Conservation (phyloP, 2,329 filamentous ascomycete species). For the Microdochium nivale region DNA sequence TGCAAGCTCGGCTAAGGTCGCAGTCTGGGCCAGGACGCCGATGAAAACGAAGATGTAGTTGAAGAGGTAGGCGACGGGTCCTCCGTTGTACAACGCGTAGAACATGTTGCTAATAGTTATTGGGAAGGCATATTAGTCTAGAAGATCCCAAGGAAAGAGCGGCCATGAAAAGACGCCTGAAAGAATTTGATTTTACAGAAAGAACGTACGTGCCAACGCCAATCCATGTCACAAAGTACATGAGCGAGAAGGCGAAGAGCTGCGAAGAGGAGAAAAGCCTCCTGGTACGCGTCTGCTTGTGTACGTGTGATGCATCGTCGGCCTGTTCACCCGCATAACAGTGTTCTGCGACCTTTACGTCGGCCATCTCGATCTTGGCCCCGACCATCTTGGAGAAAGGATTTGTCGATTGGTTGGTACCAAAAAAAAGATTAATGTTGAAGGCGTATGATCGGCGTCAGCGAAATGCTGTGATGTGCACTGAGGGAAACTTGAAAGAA, state of each 20-base stretch:
- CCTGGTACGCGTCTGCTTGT: conserved; percentile 3
- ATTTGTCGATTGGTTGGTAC: no score
- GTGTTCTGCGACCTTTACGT: neutral
- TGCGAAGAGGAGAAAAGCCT: conserved; percentile 4
- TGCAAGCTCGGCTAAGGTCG: conserved; percentile 3
- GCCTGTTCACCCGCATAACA: neutral
- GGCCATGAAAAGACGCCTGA: no score
- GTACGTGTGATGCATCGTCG: neutral
- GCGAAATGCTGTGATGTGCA: no score
- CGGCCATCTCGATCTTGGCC: neutral
- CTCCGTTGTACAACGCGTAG: conserved; percentile 4
- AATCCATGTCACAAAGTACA: conserved; percentile 5
- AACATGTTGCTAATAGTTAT: conserved; percentile 4
- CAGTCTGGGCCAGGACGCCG: conserved; percentile 2
- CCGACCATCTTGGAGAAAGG: no score
- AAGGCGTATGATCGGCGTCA: no score
- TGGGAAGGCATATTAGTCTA: neutral
- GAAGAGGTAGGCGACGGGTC: conserved; percentile 3
- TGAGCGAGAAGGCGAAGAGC: conserved; percentile 5
- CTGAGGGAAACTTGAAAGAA: no score
- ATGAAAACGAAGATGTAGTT: conserved; percentile 2
- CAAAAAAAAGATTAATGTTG: no score
- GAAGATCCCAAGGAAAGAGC: neutral
- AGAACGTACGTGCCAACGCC: conserved; percentile 2
- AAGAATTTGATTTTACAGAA: no score